Evolutionary conservation across 176 grass and related monocot species (phyloP), one percentile per base, ranked within the genome.

Genomic region (Areca catechu): DNA sequence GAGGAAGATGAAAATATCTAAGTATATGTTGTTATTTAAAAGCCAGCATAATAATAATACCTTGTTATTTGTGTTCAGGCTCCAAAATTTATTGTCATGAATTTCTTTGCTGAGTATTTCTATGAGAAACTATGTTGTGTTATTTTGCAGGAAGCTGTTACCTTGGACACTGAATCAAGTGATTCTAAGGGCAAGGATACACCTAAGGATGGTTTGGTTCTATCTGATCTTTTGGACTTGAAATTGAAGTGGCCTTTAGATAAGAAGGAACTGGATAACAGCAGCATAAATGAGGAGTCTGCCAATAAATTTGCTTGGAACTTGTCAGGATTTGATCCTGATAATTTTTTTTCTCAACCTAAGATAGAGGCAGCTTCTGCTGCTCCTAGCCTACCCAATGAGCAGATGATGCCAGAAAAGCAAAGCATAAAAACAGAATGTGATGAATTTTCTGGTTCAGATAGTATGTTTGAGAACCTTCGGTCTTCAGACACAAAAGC

Each of bases 181-280:
- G 58, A 60, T 73, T 74, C 87, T 68, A 88, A 88, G 82, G 68
- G 49, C 15, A 77, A 76, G 57, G 83, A 77, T 47, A 37, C 70
- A 48, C 75, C 73, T 67, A 89, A 85, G 62, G 62, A 53, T 58
- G 72, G 76, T 48, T 74, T 82, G 55, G 57, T 75, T 29, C 56
- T 98, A 73, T 88, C 93, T 79, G 84, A 92, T 65, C 78, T 98
- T 50, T 69, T 98, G 58, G 72, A 92, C 70, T 70, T 98, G 65
- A 78, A 80, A 83, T 53, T 98, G 22, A 75, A 22, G 52, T 92
- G 58, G 50, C 68, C 74, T 62, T 77, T 72, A 17, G 71, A 85
- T 52, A 70, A 75, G 51, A 75, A 67, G 27, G 76, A 66, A 53
- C 15, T 58, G 20, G 27, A 63, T 58, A 27, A 71, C 29, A 67